phyloP scores from a whole-genome alignment of 805 yeast species.

The Debaryomyces castellii region DNA sequence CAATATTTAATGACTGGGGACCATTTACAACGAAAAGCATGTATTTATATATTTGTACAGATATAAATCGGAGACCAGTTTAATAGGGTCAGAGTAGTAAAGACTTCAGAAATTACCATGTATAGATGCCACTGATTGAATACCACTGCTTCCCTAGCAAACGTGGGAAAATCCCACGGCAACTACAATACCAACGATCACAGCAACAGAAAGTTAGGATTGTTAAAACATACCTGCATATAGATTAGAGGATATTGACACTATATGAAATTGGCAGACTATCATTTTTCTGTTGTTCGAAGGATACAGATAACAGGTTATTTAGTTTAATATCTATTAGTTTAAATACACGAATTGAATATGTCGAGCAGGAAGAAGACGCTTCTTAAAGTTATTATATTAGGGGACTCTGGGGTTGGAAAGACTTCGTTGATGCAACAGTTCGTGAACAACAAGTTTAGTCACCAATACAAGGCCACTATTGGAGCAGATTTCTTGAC shows the following conservation, averaged over 20 bases:
- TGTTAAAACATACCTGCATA: neutral
- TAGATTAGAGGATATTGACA: neutral
- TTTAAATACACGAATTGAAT: neutral
- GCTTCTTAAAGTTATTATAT: conserved; percentile 79
- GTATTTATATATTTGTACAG: no score
- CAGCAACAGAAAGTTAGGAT: no score
- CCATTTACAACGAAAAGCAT: no score
- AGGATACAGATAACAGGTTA: neutral
- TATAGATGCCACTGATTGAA: no score
- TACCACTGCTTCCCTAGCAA: no score
- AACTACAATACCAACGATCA: no score
- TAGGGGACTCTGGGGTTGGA: conserved; percentile 98
- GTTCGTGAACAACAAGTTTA: conserved; percentile 90
- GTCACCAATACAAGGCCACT: conserved; percentile 95
- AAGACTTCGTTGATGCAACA: conserved; percentile 97
- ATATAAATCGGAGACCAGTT: no score
- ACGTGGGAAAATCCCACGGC: no score
- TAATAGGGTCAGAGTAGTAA: no score
- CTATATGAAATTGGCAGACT: neutral
- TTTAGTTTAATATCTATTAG: neutral
- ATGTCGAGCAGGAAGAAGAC: conserved; percentile 73
- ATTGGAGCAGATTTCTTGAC: conserved; percentile 97
- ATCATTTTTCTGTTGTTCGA: neutral
- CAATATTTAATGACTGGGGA: no score
- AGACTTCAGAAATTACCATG: no score